Evolutionary conservation across 1,139 yeast genomes (phyloP).

Genomic region (Scheffersomyces parashehatae): DNA sequence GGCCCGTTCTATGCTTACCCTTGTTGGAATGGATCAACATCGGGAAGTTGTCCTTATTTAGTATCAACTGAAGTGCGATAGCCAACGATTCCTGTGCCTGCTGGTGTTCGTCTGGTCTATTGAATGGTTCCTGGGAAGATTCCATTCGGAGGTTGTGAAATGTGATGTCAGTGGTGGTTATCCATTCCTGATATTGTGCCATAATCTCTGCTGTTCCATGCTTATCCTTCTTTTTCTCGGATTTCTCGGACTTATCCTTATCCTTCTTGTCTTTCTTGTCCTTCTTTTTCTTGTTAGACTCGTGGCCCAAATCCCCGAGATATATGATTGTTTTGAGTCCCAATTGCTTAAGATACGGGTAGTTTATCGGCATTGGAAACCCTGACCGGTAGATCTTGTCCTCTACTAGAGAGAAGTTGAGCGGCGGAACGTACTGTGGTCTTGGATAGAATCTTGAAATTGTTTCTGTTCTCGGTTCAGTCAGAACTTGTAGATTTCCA

Average conservation of each 20-base stretch:
- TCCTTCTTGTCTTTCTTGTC: conserved; percentile 13
- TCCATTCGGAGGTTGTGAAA: conserved; percentile 66
- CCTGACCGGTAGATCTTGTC: conserved; percentile 89
- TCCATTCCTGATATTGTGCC: conserved; percentile 62
- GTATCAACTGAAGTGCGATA: conserved; percentile 60
- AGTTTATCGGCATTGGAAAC: conserved; percentile 86
- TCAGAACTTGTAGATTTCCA: too few species aligned
- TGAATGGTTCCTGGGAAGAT: conserved; percentile 75
- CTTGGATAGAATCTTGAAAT: conserved; percentile 9
- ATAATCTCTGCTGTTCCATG: conserved; percentile 41
- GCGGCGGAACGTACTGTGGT: conserved; percentile 70
- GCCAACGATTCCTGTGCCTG: conserved; percentile 52
- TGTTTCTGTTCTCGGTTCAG: too few species aligned
- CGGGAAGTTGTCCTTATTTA: conserved; percentile 78
- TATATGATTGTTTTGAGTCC: conserved; percentile 78
- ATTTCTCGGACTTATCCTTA: conserved; percentile 40
- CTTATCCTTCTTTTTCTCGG: conserved; percentile 28
- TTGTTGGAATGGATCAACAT: conserved; percentile 88
- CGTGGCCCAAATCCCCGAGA: conserved; percentile 65
- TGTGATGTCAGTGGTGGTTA: conserved; percentile 53
- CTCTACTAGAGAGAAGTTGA: conserved; percentile 86
- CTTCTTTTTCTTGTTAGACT: conserved; percentile 22
- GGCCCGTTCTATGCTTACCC: conserved; percentile 94
- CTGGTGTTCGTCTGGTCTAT: conserved; percentile 45
- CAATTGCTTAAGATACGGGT: conserved; percentile 70